Evolutionary conservation across 805 yeast genomes (phyloP), one percentile per base, ranked within the genome.

Genomic region (Schizosaccharomyces osmophilus): DNA sequence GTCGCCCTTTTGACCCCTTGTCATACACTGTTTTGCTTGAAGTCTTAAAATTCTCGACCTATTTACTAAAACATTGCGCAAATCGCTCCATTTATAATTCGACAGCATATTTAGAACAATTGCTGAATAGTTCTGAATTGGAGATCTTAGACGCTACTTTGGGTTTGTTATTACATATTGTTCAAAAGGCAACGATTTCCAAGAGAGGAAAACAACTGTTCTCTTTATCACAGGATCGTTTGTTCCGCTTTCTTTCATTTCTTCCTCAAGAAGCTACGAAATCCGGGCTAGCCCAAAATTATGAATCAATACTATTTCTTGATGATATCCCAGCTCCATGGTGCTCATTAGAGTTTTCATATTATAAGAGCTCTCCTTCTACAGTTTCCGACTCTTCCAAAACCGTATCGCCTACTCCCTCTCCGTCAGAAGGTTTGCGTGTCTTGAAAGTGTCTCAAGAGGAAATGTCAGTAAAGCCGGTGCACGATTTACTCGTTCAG

Each of bases 81-180:
- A 82, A 83, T 66, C 76, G 86, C 64, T 77, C 78, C 60, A 75
- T 85, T 29, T 88, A 85, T 69, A 74, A 82, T n/a, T 82, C 87
- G 24, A 72, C 79, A 22, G 83, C 82, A 60, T 74, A 55, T 32
- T 22, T 55, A 19, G 43, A 55, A 5, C 17, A 55, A 15, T 29
- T 55, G 6, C 26, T 55, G 42, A 31, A 55, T 36, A 55, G 43
- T 22, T 24, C 59, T 1, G 22, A 17, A n/a, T 42, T 36, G 22
- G 59, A 55, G 17, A 22, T 55, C 15, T 19, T 55, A 22, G 43
- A 32, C 17, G 39, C 59, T 19, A 55, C 59, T 17, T 31, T 55
- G 17, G 43, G 19, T 1, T 31, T 55, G 41, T 11, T 36, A 15
- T 41, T 55, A n/a, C 59, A 36, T 31, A 31, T 55, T 29, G 59